A percentile compares a stretch with the other conserved stretches of the same genome.
Conservation (phyloP, 192 early-diverging fungal species). For the Chytriomyces sp. region DNA sequence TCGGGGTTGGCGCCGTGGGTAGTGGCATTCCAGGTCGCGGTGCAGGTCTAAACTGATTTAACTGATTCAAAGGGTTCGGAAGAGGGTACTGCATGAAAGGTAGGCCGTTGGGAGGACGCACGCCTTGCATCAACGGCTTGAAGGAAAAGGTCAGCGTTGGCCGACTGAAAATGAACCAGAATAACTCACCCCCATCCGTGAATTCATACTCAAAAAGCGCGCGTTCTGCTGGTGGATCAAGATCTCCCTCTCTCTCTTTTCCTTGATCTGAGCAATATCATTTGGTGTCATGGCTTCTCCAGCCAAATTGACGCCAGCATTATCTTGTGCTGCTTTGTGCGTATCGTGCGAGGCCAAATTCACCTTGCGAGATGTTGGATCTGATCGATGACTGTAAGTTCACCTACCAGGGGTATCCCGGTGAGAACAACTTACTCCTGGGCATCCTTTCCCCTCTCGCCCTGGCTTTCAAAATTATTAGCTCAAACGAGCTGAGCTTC, state of each 20-base stretch:
- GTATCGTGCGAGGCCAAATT: conserved; percentile 41
- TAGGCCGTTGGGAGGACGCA: neutral
- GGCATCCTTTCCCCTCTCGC: conserved; percentile 16
- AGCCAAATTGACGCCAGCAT: conserved; percentile 37
- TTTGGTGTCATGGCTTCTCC: conserved; percentile 28
- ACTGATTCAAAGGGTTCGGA: conserved; percentile 4
- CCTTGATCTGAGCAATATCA: conserved; percentile 36
- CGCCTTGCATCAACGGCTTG: conserved; percentile 16
- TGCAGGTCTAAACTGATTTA: conserved; percentile 2
- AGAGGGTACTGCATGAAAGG: conserved; percentile 13
- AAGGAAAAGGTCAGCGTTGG: no score
- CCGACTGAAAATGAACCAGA: neutral
- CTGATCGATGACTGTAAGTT: no score
- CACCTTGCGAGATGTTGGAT: no score
- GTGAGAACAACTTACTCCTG: conserved; percentile 16
- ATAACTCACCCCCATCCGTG: conserved; percentile 15
- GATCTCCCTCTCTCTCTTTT: conserved; percentile 32
- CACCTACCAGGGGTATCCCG: no score
- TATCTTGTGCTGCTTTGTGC: conserved; percentile 41
- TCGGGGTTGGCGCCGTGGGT: neutral
- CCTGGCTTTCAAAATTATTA: conserved; percentile 20
- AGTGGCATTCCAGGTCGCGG: conserved; percentile 4
- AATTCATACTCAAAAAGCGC: neutral
- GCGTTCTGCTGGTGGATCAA: conserved; percentile 29
- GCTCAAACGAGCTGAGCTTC: conserved; percentile 32